These are phyloP conservation scores for Macroventuria anomochaeta DNA, from an alignment of 2,329 filamentous ascomycete species.

Conservation along the genomic window DNA sequence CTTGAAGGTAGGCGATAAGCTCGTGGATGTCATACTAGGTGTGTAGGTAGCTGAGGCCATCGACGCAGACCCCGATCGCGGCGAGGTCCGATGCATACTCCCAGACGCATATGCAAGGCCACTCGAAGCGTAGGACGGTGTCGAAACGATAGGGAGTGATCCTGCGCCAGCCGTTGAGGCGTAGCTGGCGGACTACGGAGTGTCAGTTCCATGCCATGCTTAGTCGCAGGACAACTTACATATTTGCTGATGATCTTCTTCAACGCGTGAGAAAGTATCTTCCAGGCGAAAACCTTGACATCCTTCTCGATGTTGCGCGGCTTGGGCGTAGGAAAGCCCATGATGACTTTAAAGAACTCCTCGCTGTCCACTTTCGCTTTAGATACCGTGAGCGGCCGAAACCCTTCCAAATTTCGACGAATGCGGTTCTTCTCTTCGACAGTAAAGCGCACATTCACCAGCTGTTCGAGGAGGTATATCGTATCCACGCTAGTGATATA, in stretches of 20 bases:
- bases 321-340: constrained; percentile 94
- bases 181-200: constrained; percentile 68
- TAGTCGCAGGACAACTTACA: constrained; percentile 55
- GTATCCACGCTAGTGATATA: constrained; percentile 97
- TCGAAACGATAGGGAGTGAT: constrained; percentile 49
- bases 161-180: constrained; percentile 66
- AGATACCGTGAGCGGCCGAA: constrained; percentile 89
- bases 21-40: constrained; percentile 51
- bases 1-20: constrained; percentile 54
- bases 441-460: constrained; percentile 85
- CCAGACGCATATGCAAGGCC: constrained; percentile 57
- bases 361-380: constrained; percentile 92
- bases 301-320: constrained; percentile 98
- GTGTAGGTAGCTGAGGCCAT: constrained; percentile 54
- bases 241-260: constrained; percentile 99
- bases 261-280: constrained; percentile 81
- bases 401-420: constrained; percentile 91
- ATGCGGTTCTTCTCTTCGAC: constrained; percentile 99
- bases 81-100: constrained; percentile 57
- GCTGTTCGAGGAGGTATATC: constrained; percentile 89
- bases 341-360: constrained; percentile 98
- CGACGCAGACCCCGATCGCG: constrained; percentile 56
- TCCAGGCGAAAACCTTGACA: constrained; percentile 98
- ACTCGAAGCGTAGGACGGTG: constrained; percentile 47
- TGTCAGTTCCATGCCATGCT: constrained; percentile 44